phyloP scores from a whole-genome alignment of 2,329 filamentous ascomycete genomes.

The Ceratocystis alfenasii region DNA sequence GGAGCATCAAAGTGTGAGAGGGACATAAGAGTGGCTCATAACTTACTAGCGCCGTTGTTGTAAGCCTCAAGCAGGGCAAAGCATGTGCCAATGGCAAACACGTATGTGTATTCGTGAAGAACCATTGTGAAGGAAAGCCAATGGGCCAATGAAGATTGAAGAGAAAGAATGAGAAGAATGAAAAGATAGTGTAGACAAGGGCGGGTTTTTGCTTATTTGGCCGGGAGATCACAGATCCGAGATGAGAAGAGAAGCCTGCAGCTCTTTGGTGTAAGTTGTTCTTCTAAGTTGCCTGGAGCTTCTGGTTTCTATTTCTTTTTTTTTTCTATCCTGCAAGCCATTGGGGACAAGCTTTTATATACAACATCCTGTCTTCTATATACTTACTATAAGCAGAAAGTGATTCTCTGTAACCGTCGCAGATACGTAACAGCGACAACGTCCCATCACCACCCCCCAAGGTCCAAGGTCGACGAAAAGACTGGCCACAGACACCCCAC shows the following conservation, averaged over 20 bases:
- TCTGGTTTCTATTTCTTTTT: neutral
- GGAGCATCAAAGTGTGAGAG: neutral
- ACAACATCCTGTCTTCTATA: constrained; percentile 10
- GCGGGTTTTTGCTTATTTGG: neutral
- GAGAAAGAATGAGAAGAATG: neutral
- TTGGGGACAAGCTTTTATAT: constrained; percentile 18
- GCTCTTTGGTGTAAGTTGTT: neutral
- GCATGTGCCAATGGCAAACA: constrained; percentile 63
- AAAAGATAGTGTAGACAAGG: constrained; percentile 2
- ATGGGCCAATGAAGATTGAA: neutral
- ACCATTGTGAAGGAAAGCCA: constrained; percentile 35
- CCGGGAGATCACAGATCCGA: neutral
- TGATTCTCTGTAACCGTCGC: neutral
- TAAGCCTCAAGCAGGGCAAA: constrained; percentile 66
- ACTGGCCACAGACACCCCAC: constrained; percentile 9
- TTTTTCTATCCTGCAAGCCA: neutral
- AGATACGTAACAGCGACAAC: neutral
- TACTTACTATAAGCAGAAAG: neutral
- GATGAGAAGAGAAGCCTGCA: neutral
- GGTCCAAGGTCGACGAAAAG: neutral
- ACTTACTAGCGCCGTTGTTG: constrained; percentile 68
- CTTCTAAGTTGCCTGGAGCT: neutral
- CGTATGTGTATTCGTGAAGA: constrained; percentile 53
- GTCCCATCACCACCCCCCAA: neutral
- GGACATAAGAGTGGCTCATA: constrained; percentile 1